Evolutionary conservation across 371 early-diverging fungal species (phyloP), one percentile per base, ranked within the genome.

Genomic region (Chytridium lagenaria): DNA sequence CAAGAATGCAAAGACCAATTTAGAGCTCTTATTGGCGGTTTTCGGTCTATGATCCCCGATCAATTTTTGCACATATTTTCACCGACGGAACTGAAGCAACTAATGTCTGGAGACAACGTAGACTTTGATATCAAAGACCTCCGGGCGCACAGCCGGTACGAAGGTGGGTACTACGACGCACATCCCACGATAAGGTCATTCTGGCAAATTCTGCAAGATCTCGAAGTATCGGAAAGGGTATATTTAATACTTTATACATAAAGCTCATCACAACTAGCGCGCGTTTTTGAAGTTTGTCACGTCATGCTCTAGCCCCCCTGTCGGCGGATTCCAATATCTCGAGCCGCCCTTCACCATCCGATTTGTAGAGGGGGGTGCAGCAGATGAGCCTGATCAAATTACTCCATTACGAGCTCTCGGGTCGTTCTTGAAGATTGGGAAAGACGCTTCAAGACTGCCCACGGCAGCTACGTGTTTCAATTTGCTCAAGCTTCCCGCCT

Each of bases 221-320:
- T 63, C 40, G 44, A 83, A 71, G 69, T 73, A 69, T 44, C 64
- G 37, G 77, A 78, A 80, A 37, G 38, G 51, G 39, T 65, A 80
- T 51, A 70, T 77, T 7, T 28, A 49, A 34, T 83, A 80, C 67
- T 83, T 78, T 50, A 80, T 80, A 75, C 69, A 78, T 78, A 23
- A 67, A 70, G 38, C 83, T 78, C 74, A 19, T 50, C n/a, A 80
- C 80, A 0, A 83, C 82, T 55, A 80, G 40, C 19, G 69, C 78
- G 28, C 84, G 65, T 88, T 98, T 68, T 79, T 96, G 68, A 92
- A 93, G 78, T 98, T 96, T 83, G 90, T 94, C 0, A 98, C 98
- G 3, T 92, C 92, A 39, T 95, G 97, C 75, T 89, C 93, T 39
- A 85, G 96, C 51, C 96, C 97, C 10, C 98, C 98, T 3, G 75